phyloP scores from a whole-genome alignment of 2,329 filamentous ascomycete species.

The Rhinocladiella mackenziei region DNA sequence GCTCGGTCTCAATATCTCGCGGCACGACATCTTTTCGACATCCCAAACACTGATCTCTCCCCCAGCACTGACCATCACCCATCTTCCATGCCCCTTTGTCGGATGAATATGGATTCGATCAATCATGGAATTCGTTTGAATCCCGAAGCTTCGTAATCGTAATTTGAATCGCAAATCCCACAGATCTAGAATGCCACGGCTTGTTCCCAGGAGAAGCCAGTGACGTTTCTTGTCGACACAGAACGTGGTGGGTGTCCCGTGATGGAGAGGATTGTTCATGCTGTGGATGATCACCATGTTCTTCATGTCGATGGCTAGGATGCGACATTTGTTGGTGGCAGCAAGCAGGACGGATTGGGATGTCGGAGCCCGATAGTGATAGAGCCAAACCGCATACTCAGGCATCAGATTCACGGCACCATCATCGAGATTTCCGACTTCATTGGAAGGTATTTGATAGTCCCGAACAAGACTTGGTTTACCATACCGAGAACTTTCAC shows the following conservation, averaged over 20 bases:
- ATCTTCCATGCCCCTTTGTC: constrained; percentile 70
- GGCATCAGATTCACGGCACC: constrained; percentile 36
- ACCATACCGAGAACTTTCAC: constrained; percentile 66
- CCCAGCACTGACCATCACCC: constrained; percentile 84
- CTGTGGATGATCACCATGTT: constrained; percentile 78
- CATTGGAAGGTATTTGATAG: constrained; percentile 63
- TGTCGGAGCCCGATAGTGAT: constrained; percentile 81
- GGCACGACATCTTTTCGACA: constrained; percentile 80
- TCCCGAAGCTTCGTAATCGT: constrained; percentile 80
- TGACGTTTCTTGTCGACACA: constrained; percentile 79
- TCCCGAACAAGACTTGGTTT: constrained; percentile 72
- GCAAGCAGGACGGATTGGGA: constrained; percentile 73
- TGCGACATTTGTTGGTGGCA: constrained; percentile 77
- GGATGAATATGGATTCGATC: constrained; percentile 69
- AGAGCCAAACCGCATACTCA: constrained; percentile 83
- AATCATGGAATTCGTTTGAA: constrained; percentile 70
- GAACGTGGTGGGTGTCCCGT: constrained; percentile 88
- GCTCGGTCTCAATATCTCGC: constrained; percentile 72
- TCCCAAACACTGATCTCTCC: constrained; percentile 96
- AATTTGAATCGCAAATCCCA: constrained; percentile 97
- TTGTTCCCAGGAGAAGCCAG: constrained; percentile 88
- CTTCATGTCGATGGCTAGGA: constrained; percentile 80
- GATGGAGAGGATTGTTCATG: constrained; percentile 81
- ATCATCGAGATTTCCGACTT: constrained; percentile 80
- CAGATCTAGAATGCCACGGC: constrained; percentile 84